Evolutionary conservation across 1,284 basidiomycete genomes (phyloP).

Genomic region (Rhodotorula sp.): DNA sequence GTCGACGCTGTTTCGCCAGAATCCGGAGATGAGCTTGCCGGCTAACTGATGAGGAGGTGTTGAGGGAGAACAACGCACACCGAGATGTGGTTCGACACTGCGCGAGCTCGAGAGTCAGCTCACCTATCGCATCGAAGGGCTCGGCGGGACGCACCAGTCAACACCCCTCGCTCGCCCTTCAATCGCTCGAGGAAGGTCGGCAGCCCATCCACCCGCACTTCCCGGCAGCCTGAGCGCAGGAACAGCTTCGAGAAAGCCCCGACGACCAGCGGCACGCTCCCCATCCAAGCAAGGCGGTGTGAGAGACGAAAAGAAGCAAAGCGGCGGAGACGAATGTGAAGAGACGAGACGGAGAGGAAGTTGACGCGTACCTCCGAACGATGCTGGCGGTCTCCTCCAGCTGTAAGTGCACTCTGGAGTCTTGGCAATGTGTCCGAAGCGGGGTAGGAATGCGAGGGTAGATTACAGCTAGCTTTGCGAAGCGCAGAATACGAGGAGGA

Average conservation of each 20-base stretch:
- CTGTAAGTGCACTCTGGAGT: too few relatives aligned
- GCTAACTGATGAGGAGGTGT: neutral
- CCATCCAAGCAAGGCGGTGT: constrained; percentile 5
- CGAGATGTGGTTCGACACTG: constrained; percentile 88
- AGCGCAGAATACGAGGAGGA: too few relatives aligned
- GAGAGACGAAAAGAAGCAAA: neutral
- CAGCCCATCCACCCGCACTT: constrained; percentile 66
- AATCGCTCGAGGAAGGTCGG: constrained; percentile 64
- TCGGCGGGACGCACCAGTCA: constrained; percentile 63
- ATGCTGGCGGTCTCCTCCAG: too few relatives aligned
- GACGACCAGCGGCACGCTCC: constrained; percentile 31
- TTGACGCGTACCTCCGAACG: too few relatives aligned
- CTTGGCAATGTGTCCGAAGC: too few relatives aligned
- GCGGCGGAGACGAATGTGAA: neutral
- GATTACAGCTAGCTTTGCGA: too few relatives aligned
- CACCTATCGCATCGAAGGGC: too few relatives aligned
- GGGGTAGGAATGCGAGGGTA: too few relatives aligned
- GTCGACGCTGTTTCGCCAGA: constrained; percentile 35
- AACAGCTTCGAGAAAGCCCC: constrained; percentile 65
- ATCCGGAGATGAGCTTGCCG: neutral
- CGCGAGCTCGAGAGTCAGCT: constrained; percentile 30
- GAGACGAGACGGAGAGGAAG: neutral
- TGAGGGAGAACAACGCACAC: constrained; percentile 56
- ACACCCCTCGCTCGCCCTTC: constrained; percentile 62
- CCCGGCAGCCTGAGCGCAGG: constrained; percentile 63